Evolutionary conservation across 352 stramenopile species (phyloP), one percentile per base, ranked within the genome.

Genomic region (Globisporangium solare): DNA sequence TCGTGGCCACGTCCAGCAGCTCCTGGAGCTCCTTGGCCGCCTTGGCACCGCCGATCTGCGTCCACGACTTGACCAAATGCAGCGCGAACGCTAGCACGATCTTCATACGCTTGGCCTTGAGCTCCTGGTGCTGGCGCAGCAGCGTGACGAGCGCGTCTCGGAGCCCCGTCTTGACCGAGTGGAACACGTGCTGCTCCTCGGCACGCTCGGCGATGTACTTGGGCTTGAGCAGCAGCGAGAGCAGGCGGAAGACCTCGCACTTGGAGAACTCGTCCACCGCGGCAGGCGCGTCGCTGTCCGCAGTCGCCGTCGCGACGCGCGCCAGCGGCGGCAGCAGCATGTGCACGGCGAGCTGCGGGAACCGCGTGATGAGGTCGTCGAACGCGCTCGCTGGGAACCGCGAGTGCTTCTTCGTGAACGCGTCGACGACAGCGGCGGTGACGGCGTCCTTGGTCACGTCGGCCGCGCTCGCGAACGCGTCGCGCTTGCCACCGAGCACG

Each of bases 371-470:
- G 12, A 95, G 70, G 46, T 93, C 81, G 18, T 93, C 78, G 22
- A 95, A 78, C 15, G 81, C 73, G 5, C 56, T 66, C 51, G 72
- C 77, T 13, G 86, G 85, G 63, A 95, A 89, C 45, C 80, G 78
- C 49, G 73, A 68, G 65, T 93, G 83, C 63, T 93, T 93, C 73
- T 92, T 92, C 14, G 83, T 92, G 61, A 93, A 88, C 12, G 79
- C 61, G 31, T 91, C 77, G 6, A 70, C 35, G 1, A 84, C 71
- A 0, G 69, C 70, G 10, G 55, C 24, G 7, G 43, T 50, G 18
- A 90, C 49, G 2, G 83, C 58, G 21, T 67, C 47, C 15, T 70
- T 53, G 32, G 78, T 47, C n/a, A 24, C 47, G 3, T 48, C 42
- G 12, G 48, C 10, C 4, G 46, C 22, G n/a, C 46, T 48, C 3